Percentiles rank a stretch among this genome's conserved stretches.
Conservation (phyloP, 768 basidiomycete genomes). For the Chalciporus piperatus region DNA sequence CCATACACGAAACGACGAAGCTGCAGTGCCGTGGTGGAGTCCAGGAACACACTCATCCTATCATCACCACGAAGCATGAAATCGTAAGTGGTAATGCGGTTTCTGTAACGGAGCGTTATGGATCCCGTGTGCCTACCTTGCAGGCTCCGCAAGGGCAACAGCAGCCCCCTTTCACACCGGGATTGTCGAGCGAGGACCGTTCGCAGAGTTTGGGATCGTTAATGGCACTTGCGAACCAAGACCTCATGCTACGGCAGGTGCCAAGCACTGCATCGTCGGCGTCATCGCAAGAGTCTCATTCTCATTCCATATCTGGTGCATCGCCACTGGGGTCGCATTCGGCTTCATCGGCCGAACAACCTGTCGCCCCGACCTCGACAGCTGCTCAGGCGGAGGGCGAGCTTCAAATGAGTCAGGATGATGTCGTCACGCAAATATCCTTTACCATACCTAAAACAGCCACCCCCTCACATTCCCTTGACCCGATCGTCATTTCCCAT, state of each 20-base stretch:
- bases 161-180: constrained; percentile 13
- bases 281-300: constrained; percentile 14
- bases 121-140: neutral
- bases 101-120: constrained; percentile 20
- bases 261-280: constrained; percentile 14
- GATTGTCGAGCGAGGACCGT: constrained; percentile 15
- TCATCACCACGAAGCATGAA: constrained; percentile 66
- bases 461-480: constrained; percentile 70
- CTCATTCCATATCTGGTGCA: neutral
- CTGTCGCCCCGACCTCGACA: constrained; percentile 7
- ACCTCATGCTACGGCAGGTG: constrained; percentile 12
- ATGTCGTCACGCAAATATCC: constrained; percentile 59
- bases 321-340: neutral
- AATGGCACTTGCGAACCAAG: constrained; percentile 3
- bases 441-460: constrained; percentile 57
- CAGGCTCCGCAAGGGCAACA: constrained; percentile 5
- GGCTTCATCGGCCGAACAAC: constrained; percentile 5
- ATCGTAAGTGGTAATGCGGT: constrained; percentile 59
- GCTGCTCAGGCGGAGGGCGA: constrained; percentile 14
- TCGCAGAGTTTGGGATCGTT: constrained; percentile 17
- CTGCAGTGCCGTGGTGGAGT: constrained; percentile 49
- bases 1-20: constrained; percentile 74
- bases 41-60: constrained; percentile 60
- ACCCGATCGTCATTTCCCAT: constrained; percentile 75
- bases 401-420: constrained; percentile 33